These are phyloP conservation scores for Amanita fuliginea DNA, from an alignment of 768 basidiomycete genomes.

Conservation along the genomic window DNA sequence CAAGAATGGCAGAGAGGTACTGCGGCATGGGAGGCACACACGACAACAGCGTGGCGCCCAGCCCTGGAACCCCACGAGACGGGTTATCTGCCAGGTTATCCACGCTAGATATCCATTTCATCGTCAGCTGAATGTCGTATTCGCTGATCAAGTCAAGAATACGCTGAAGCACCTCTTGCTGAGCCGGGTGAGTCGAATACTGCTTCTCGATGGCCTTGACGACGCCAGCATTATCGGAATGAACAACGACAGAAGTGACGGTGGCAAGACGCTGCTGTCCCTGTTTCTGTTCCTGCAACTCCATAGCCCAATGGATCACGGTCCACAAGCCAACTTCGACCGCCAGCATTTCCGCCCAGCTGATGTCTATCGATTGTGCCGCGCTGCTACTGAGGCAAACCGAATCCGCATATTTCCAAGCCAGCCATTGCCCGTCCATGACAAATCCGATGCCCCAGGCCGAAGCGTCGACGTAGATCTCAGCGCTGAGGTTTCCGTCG, in stretches of 20 bases:
- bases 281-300: neutral
- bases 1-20: neutral
- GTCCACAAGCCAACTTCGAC: constrained; percentile 23
- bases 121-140: constrained; percentile 3
- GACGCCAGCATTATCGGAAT: constrained; percentile 3
- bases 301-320: constrained; percentile 10
- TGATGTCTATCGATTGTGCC: constrained; percentile 15
- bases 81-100: constrained; percentile 5
- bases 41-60: neutral
- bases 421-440: constrained; percentile 1
- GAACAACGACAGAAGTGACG: neutral
- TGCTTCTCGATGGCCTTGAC: neutral
- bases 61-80: constrained; percentile 2
- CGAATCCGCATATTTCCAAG: constrained; percentile 2
- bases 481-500: neutral
- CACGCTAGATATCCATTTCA: constrained; percentile 4
- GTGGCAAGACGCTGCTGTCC: neutral
- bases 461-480: constrained; percentile 3
- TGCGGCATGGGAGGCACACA: neutral
- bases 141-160: constrained; percentile 2
- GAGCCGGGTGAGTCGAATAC: neutral
- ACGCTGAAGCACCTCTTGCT: constrained; percentile 1
- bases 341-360: constrained; percentile 33
- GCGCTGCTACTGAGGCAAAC: neutral
- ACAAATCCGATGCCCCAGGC: constrained; percentile 4